Base-by-base conservation (phyloP, 306 rosid species). In the Lathyrus sativus region DNA sequence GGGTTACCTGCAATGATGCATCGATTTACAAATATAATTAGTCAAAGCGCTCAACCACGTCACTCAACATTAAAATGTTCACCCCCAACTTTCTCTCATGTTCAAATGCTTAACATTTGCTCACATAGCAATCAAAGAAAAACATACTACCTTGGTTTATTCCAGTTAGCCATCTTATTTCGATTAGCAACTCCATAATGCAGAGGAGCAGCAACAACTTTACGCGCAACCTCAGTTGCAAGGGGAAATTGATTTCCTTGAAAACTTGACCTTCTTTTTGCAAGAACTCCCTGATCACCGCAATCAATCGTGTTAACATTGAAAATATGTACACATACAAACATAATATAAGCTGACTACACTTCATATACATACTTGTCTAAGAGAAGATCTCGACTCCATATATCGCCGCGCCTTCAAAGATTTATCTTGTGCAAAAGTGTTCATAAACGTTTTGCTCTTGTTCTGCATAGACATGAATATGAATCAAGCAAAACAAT, bases 221-320 rank as follows among this genome's bases (percentile, higher is more conserved):
- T 95, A 70, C 76, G 78, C 12, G 96, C 97, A 76, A 76, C 76
- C 68, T 85, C 96, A 14, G 67, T 60, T 59, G 95, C 85, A 73
- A 82, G 26, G 11, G 95, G 85, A 79, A 90, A 90, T 41, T 90
- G 95, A 70, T 87, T 88, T 48, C 87, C 92, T 64, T 81, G 92
- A 70, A 85, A 95, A 83, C 78, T 85, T 41, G 97, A 85, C 76
- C 99, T 88, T 75, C 92, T 87, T 74, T 81, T 87, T 49, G 97
- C 90, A 58, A 95, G 79, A 60, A 74, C 79, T 19, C 96, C 97
- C 99, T 93, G 78, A 62, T 63, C 19, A 65, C 46, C 53, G 42
- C 62, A 43, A 28, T 50, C 13, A 8, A 66, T 60, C 5, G 48
- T 0, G 26, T 63, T 31, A 29, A 42, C 2, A 54, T 19, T 3